Evolutionary conservation across 306 rosid species (phyloP).

Genomic region (Hippophae gyantsensis): DNA sequence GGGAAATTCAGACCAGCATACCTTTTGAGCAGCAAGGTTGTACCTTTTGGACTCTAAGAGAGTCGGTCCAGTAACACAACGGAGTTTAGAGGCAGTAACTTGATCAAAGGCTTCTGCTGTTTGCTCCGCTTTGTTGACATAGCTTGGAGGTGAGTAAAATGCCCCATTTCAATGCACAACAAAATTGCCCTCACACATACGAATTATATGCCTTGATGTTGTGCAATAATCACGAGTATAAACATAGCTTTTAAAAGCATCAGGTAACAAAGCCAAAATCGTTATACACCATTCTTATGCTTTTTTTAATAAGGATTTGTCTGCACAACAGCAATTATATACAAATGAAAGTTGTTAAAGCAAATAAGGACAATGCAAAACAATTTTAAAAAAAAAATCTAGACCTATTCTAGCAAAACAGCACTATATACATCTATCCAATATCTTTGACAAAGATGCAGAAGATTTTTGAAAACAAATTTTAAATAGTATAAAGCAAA

Average conservation of each 20-base stretch:
- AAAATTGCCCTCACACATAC: constrained; percentile 95
- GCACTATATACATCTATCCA: too few species aligned
- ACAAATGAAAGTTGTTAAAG: too few species aligned
- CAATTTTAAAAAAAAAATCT: too few species aligned
- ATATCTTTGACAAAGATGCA: too few species aligned
- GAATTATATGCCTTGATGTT: constrained; percentile 82
- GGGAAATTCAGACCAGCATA: constrained; percentile 11
- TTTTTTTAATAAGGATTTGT: constrained; percentile 94
- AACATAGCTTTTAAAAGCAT: constrained; percentile 81
- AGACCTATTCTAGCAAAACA: too few species aligned
- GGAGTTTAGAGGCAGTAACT: constrained; percentile 50
- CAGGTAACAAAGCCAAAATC: constrained; percentile 88
- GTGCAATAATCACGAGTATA: constrained; percentile 99
- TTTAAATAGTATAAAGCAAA: too few species aligned
- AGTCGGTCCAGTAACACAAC: constrained; percentile 92
- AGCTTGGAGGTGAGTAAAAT: constrained; percentile 87
- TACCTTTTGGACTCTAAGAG: constrained; percentile 86
- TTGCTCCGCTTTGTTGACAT: constrained; percentile 87
- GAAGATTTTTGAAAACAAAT: too few species aligned
- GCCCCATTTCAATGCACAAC: constrained; percentile 99
- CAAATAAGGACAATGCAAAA: too few species aligned
- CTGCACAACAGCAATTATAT: constrained; percentile 34
- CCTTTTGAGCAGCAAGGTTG: constrained; percentile 99
- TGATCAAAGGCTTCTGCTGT: constrained; percentile 54
- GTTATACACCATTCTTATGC: constrained; percentile 97